Conservation (phyloP, 805 yeast genomes). For the Starmerella riodocensis region DNA sequence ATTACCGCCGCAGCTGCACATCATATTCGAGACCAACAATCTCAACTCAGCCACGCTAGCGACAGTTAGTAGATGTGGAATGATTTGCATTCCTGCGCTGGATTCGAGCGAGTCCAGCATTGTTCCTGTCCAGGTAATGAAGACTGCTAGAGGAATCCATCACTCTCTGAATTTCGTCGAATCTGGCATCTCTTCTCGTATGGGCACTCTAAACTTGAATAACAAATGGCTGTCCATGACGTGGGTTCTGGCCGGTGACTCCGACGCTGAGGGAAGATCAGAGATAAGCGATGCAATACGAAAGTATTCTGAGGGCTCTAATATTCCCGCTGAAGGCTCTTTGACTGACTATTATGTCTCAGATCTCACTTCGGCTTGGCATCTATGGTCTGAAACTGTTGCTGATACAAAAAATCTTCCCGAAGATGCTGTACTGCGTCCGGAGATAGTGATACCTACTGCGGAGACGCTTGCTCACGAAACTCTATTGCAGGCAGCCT, state of each 20-base stretch:
- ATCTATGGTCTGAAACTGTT: conserved; percentile 26
- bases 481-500: conserved; percentile 39
- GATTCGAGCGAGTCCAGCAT: background rate
- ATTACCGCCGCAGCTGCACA: conserved; percentile 47
- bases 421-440: conserved; percentile 43
- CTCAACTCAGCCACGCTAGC: conserved; percentile 70
- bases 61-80: conserved; percentile 83
- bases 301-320: background rate
- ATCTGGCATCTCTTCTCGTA: conserved; percentile 30
- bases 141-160: conserved; percentile 23
- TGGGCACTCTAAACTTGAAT: conserved; percentile 30
- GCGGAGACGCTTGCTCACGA: conserved; percentile 64
- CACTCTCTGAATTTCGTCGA: conserved; percentile 44
- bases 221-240: conserved; percentile 29
- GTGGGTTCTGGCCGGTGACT: conserved; percentile 61
- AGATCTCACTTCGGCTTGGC: conserved; percentile 38
- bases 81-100: conserved; percentile 42
- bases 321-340: conserved; percentile 10
- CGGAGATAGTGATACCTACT: conserved; percentile 65
- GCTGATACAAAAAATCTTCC: conserved; percentile 32
- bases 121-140: conserved; percentile 18
- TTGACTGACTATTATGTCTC: conserved; percentile 35
- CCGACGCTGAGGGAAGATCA: conserved; percentile 7
- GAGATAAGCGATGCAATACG: conserved; percentile 7
- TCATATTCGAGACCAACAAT: conserved; percentile 66